Conservation (phyloP, 805 yeast genomes). For the Barnettozyma siamensis region DNA sequence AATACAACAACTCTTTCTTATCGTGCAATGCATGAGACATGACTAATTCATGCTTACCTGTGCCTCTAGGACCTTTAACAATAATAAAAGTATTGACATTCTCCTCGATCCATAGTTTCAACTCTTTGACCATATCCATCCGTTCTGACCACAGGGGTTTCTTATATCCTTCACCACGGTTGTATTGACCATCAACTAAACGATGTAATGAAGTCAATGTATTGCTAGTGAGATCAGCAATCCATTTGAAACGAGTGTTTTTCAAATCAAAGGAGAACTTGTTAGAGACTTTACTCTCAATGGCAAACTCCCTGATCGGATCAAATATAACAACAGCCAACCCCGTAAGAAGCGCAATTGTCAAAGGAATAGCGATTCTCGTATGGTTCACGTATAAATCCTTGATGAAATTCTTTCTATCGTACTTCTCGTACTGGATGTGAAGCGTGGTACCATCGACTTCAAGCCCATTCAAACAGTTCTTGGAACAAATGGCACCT, state of each 20-base stretch:
- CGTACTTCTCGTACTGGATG: constrained; percentile 61
- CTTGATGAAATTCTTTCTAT: constrained; percentile 45
- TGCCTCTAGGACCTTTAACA: constrained; percentile 88
- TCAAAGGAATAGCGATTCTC: constrained; percentile 72
- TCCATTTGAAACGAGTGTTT: constrained; percentile 31
- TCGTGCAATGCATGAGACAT: constrained; percentile 57
- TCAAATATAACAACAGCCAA: constrained; percentile 84
- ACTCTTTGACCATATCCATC: constrained; percentile 55
- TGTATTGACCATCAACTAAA: constrained; percentile 26
- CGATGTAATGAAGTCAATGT: constrained; percentile 33
- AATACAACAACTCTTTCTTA: constrained; percentile 54
- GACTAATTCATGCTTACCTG: constrained; percentile 85
- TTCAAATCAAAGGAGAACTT: constrained; percentile 49
- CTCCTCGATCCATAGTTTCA: constrained; percentile 78
- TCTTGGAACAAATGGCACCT: constrained; percentile 80
- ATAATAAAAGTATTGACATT: constrained; percentile 87
- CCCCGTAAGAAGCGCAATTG: constrained; percentile 75
- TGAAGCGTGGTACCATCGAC: constrained; percentile 65
- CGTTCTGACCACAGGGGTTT: constrained; percentile 66
- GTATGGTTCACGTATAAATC: constrained; percentile 69
- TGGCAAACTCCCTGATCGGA: constrained; percentile 80
- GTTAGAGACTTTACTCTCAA: constrained; percentile 66
- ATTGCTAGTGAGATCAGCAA: constrained; percentile 25
- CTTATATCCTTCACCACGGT: constrained; percentile 17
- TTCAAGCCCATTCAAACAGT: constrained; percentile 79